Base-by-base conservation (phyloP, 768 basidiomycete species). In the Chalciporus chontae region DNA sequence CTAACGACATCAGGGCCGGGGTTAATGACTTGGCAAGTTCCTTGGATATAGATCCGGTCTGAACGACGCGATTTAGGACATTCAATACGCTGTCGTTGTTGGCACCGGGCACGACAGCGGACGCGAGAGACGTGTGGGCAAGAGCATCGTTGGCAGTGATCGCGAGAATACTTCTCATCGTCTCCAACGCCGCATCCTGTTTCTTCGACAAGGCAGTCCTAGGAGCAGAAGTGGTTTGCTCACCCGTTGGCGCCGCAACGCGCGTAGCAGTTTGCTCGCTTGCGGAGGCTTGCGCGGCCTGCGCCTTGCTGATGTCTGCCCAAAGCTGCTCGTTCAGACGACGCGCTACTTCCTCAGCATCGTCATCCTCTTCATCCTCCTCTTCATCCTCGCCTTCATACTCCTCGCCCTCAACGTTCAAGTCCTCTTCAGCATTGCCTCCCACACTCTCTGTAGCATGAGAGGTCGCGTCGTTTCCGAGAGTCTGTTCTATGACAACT, bases 241-340 rank as follows among this genome's bases (percentile, higher is more conserved):
- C 51, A 17, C 44, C 26, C 2, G 56, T 17, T 31, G 43, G 24
- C 38, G 40, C 40, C 19, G 41, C 17, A 32, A 32, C 10, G 26
- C 19, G 40, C 17, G 49, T 19, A 19, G 39, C 31, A 8, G 58
- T 54, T 41, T 54, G 50, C 3, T 55, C 31, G 52, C 61, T 68
- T 36, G 63, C 49, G 13, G 27, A 51, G 7, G 59, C 53, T 36
- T 58, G 66, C n/a, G 76, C 76, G 4, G 77, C 77, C 52, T 77
- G 80, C 5, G 77, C 84, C 61, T 80, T 84, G 59, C 70, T 80
- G 43, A 90, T 84, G 57, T 87, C 85, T 3, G 87, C 88, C 80
- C 82, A 84, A 6, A 90, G 73, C 51, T 90, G 81, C 55, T 85
- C 85, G n/a, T 84, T 82, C 26, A 91, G 69, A 23, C 83, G 73